These are phyloP conservation scores for Cytospora paraplurivora DNA, from an alignment of 2,329 filamentous ascomycete species.

Conservation along the genomic window DNA sequence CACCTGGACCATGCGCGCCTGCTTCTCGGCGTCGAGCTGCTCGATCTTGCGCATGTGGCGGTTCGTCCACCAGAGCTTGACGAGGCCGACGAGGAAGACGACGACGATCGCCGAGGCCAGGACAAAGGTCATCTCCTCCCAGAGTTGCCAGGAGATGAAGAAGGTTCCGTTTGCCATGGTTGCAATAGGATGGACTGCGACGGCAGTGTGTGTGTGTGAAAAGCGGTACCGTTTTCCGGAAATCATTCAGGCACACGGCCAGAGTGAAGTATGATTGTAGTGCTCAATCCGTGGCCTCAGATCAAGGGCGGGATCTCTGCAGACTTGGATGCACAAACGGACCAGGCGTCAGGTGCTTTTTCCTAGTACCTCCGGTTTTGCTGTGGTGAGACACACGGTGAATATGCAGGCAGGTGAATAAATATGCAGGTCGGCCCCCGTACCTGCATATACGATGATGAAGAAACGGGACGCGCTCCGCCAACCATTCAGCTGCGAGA, in stretches of 20 bases:
- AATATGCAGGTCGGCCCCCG: slow-evolving; percentile 11
- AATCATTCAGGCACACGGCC: background rate
- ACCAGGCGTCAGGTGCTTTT: background rate
- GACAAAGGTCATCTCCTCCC: slow-evolving; percentile 89
- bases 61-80: slow-evolving; percentile 67
- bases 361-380: background rate
- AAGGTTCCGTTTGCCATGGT: slow-evolving; percentile 51
- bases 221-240: background rate
- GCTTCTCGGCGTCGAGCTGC: slow-evolving; percentile 67
- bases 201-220: background rate
- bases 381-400: background rate
- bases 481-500: slow-evolving; percentile 2
- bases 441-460: slow-evolving; percentile 27
- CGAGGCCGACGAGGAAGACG: slow-evolving; percentile 68
- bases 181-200: background rate
- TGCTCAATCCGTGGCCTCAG: background rate
- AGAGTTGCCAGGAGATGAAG: slow-evolving; percentile 73
- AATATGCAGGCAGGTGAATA: background rate
- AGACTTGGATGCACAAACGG: background rate
- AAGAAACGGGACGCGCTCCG: slow-evolving; percentile 13
- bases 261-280: background rate
- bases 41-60: slow-evolving; percentile 59
- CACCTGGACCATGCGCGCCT: slow-evolving; percentile 54
- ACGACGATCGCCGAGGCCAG: slow-evolving; percentile 70
- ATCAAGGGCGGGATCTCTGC: background rate